A percentile compares a stretch with the other conserved stretches of the same genome.
Conservation (phyloP, 2,329 filamentous ascomycete species). For the Colletotrichum caudatum region DNA sequence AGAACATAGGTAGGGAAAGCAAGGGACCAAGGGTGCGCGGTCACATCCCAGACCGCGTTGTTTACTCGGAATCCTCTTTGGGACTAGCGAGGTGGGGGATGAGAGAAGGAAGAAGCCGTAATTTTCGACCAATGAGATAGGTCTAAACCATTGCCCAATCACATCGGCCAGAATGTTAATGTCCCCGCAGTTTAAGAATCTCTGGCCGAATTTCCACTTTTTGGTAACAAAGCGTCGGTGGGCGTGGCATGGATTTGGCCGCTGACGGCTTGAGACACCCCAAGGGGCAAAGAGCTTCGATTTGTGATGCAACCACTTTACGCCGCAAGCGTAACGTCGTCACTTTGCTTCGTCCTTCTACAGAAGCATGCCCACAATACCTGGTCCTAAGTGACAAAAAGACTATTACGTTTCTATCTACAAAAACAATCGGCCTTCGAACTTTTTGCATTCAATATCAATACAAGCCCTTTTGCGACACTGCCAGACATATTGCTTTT, state of each 20-base stretch:
- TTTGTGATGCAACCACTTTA: constrained; percentile 39
- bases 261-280: constrained; percentile 37
- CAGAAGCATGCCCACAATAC: background rate
- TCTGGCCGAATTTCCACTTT: constrained; percentile 14
- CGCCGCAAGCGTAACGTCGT: constrained; percentile 6
- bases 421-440: background rate
- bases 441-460: background rate
- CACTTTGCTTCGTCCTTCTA: background rate
- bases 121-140: constrained; percentile 11
- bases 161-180: background rate
- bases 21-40: constrained; percentile 36
- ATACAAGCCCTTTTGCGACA: constrained; percentile 22
- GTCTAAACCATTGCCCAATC: background rate
- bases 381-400: background rate
- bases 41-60: constrained; percentile 46
- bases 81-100: constrained; percentile 48
- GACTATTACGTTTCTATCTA: background rate
- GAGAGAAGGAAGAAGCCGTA: constrained; percentile 11
- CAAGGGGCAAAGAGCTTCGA: constrained; percentile 28
- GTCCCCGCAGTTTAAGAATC: constrained; percentile 21
- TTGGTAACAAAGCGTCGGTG: constrained; percentile 20
- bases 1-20: constrained; percentile 30
- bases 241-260: constrained; percentile 3
- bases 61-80: constrained; percentile 56
- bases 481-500: constrained; percentile 13